Evolutionary conservation across 2,329 filamentous ascomycete species (phyloP).

Genomic region (Samsoniella hepiali): DNA sequence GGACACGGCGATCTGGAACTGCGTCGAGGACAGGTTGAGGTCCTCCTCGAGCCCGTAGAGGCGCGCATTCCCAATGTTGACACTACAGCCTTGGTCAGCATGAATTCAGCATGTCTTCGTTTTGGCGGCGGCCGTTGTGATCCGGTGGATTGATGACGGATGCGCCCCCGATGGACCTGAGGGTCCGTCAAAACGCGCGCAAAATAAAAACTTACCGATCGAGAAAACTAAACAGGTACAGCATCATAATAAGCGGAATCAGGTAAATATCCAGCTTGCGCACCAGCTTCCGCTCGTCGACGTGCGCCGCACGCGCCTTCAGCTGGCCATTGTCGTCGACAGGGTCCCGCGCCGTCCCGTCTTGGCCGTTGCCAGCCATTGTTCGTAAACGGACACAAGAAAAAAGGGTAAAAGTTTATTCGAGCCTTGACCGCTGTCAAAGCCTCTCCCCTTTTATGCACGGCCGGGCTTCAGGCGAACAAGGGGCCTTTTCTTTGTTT

Average conservation of each 20-base stretch:
- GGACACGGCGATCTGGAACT: constrained; percentile 67
- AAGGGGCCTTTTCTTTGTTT: background rate
- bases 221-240: constrained; percentile 74
- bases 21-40: constrained; percentile 54
- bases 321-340: constrained; percentile 8
- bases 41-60: constrained; percentile 64
- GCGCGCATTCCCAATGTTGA: constrained; percentile 71
- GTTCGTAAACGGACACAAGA: background rate
- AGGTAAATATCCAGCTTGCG: constrained; percentile 63
- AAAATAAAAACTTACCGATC: constrained; percentile 52
- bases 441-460: no score
- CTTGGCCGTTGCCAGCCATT: background rate
- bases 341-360: constrained; percentile 5
- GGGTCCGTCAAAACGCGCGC: no score
- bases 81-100: constrained; percentile 34
- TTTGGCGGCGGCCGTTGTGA: no score
- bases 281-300: constrained; percentile 54
- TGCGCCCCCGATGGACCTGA: no score
- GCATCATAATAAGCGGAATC: constrained; percentile 63
- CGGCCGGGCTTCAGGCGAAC: no score
- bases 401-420: background rate
- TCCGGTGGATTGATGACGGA: no score
- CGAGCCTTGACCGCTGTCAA: background rate
- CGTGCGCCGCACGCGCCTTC: constrained; percentile 22
- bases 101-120: background rate